phyloP scores from a whole-genome alignment of 148 eudicot genomes.

The Euryodendron excelsum region DNA sequence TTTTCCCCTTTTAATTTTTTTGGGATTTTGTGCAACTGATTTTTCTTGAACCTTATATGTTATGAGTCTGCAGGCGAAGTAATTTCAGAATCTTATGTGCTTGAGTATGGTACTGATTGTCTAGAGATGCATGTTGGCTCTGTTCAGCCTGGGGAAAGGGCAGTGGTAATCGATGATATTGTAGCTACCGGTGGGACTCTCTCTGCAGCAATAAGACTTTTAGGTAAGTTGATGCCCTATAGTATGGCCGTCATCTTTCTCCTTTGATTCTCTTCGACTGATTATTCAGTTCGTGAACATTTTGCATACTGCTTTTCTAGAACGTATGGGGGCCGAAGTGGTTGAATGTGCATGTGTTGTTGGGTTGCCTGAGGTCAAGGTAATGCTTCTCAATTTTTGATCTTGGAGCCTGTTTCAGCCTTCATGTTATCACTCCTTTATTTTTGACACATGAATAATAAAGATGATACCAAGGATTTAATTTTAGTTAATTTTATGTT shows the following conservation, averaged over 20 bases:
- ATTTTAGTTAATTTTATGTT: neutral
- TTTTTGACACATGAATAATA: too few species aligned
- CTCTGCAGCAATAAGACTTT: slow-evolving; percentile 74
- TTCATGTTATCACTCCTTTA: neutral
- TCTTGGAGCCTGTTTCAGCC: neutral
- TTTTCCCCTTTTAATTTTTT: too few species aligned
- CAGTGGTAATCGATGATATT: slow-evolving; percentile 72
- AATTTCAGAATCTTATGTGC: slow-evolving; percentile 61
- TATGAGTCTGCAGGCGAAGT: slow-evolving; percentile 48
- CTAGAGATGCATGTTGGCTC: slow-evolving; percentile 88
- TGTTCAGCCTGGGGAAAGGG: slow-evolving; percentile 71
- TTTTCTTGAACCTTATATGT: neutral
- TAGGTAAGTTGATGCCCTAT: slow-evolving; percentile 35
- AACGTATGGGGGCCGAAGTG: slow-evolving; percentile 63
- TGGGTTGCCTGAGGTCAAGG: slow-evolving; percentile 81
- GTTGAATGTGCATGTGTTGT: slow-evolving; percentile 87
- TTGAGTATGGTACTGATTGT: slow-evolving; percentile 81
- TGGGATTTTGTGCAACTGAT: too few species aligned
- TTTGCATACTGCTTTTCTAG: slow-evolving; percentile 21
- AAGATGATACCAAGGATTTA: neutral
- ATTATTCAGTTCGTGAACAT: too few species aligned
- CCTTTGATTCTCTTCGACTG: neutral
- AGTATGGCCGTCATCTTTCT: neutral
- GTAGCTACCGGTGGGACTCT: slow-evolving; percentile 92
- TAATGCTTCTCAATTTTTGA: neutral